Evolutionary conservation across 441 rosid genomes (phyloP).

Genomic region (Arabidopsis hybrid): DNA sequence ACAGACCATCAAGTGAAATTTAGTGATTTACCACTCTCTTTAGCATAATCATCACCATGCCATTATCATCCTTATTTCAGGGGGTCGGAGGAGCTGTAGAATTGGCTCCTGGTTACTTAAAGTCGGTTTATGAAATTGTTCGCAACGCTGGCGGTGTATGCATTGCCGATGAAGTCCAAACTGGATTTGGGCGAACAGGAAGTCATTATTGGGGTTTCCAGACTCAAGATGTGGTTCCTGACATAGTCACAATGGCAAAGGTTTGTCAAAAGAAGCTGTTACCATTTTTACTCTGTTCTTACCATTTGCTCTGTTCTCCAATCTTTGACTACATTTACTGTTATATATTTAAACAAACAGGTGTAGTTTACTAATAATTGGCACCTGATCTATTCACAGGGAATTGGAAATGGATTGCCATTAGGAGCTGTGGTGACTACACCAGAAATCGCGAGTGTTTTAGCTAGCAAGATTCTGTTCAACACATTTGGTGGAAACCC

Average conservation of each 20-base stretch:
- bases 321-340: neutral
- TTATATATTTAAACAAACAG: neutral
- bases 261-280: conserved; percentile 45
- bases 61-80: conserved; percentile 42
- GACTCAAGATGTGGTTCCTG: conserved; percentile 92
- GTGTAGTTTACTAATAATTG: conserved; percentile 3
- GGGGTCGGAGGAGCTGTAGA: conserved; percentile 98
- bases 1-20: neutral
- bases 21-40: neutral
- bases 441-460: conserved; percentile 81
- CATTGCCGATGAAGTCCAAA: conserved; percentile 96
- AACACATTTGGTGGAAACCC: conserved; percentile 95
- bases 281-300: neutral
- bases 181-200: conserved; percentile 93
- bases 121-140: conserved; percentile 76
- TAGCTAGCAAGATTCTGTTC: conserved; percentile 81
- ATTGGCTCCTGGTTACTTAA: conserved; percentile 90
- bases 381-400: conserved; percentile 41
- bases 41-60: conserved; percentile 4
- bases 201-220: conserved; percentile 94
- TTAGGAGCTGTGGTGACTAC: conserved; percentile 93
- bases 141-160: conserved; percentile 89
- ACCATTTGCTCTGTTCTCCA: neutral
- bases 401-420: conserved; percentile 94
- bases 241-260: conserved; percentile 98